Percentiles rank a stretch among this genome's conserved stretches.
phyloP scores from a whole-genome alignment of 1,284 basidiomycete species.

The Cutaneotrichosporon sp. region DNA sequence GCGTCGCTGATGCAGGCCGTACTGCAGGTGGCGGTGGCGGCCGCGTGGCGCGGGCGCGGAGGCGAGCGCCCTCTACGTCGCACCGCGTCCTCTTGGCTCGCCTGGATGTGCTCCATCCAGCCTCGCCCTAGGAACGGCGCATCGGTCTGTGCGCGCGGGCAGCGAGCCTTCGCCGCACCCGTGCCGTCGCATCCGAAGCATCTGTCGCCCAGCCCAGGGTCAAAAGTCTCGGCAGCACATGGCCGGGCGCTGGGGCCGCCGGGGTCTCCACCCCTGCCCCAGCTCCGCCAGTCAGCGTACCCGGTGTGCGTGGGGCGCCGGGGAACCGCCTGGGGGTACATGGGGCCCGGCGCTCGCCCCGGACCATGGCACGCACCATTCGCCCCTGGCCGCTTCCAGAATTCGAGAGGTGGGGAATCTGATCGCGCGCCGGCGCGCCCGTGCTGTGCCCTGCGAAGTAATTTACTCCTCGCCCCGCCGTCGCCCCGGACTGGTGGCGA shows the following conservation, averaged over 20 bases:
- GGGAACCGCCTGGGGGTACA: neutral
- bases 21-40: neutral
- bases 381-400: neutral
- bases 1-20: neutral
- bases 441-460: neutral
- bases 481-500: neutral
- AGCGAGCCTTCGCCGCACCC: neutral
- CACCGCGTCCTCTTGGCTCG: too few relatives aligned
- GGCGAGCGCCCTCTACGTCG: too few relatives aligned
- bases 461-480: neutral
- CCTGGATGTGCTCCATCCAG: neutral
- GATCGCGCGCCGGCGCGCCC: neutral
- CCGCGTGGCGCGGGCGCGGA: neutral
- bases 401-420: neutral
- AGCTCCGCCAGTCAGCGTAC: neutral
- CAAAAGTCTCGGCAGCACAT: neutral
- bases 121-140: neutral
- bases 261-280: neutral
- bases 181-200: neutral
- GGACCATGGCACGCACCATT: neutral
- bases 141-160: constrained; percentile 1
- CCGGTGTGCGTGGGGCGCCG: neutral
- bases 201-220: neutral
- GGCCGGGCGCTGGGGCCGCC: neutral
- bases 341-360: neutral